Conservation (phyloP, 2,329 filamentous ascomycete genomes). For the Hymenoscyphus repandus region DNA sequence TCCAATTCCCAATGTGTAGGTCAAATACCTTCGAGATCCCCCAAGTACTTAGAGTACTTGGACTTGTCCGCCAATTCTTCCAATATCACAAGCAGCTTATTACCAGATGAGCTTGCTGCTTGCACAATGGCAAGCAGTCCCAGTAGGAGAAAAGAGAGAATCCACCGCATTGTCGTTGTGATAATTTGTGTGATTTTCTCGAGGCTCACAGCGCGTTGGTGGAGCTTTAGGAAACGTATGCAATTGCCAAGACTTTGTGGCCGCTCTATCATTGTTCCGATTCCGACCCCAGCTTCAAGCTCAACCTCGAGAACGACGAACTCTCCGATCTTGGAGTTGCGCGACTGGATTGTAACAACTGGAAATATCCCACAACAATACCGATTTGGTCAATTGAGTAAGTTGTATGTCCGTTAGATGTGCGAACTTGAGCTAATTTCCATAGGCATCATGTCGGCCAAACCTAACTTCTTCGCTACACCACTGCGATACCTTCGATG, state of each 20-base stretch:
- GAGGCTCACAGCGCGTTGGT: conserved; percentile 17
- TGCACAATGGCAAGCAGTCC: conserved; percentile 61
- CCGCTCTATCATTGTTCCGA: conserved; percentile 4
- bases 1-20: neutral
- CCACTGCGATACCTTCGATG: conserved; percentile 84
- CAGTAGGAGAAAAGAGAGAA: conserved; percentile 65
- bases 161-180: conserved; percentile 60
- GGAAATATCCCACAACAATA: conserved; percentile 8
- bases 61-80: conserved; percentile 78
- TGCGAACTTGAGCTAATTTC: conserved; percentile 8
- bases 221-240: conserved; percentile 34
- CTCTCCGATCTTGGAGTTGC: conserved; percentile 5
- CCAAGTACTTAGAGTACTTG: conserved; percentile 76
- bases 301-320: too few species aligned
- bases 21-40: conserved; percentile 61
- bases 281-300: conserved; percentile 15
- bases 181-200: conserved; percentile 20
- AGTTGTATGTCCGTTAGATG: conserved; percentile 2
- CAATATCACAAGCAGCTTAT: conserved; percentile 76
- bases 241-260: conserved; percentile 27
- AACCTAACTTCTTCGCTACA: conserved; percentile 75
- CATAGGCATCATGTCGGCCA: conserved; percentile 51
- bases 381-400: conserved; percentile 32
- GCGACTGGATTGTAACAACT: conserved; percentile 13
- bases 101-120: conserved; percentile 74